These are phyloP conservation scores for Prunus salicina DNA, from an alignment of 306 rosid genomes.

Conservation along the genomic window DNA sequence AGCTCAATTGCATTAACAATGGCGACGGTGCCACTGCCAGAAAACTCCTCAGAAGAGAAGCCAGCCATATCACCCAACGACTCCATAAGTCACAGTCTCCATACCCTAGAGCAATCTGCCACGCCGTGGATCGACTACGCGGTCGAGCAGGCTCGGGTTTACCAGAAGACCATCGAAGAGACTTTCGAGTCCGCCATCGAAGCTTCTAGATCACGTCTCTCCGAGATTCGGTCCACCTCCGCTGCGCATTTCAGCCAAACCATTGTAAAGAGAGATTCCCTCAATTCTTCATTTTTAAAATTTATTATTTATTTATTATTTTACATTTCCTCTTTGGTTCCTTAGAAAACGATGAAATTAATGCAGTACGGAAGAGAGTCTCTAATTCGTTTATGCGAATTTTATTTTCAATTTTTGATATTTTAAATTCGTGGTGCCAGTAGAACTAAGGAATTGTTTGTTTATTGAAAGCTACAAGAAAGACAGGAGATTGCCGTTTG, in stretches of 20 bases:
- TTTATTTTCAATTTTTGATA: neutral
- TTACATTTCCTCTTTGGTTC: constrained; percentile 2
- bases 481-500: neutral
- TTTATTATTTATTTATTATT: neutral
- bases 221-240: constrained; percentile 72
- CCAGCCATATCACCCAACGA: constrained; percentile 11
- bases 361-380: neutral
- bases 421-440: neutral
- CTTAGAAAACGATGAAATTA: neutral
- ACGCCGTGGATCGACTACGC: constrained; percentile 62
- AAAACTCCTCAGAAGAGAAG: constrained; percentile 34
- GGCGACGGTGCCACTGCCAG: constrained; percentile 41
- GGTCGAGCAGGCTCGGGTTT: constrained; percentile 56
- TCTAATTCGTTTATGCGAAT: too few relatives aligned
- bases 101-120: constrained; percentile 32
- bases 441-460: neutral
- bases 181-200: constrained; percentile 53
- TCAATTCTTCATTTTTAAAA: neutral
- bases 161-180: constrained; percentile 51
- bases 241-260: constrained; percentile 62
- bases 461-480: too few relatives aligned
- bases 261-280: constrained; percentile 37
- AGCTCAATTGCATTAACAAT: constrained; percentile 18
- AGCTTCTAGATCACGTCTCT: constrained; percentile 58
- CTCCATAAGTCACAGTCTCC: constrained; percentile 18